Conservation (phyloP, 768 basidiomycete species). For the Jaapia argillacea region DNA sequence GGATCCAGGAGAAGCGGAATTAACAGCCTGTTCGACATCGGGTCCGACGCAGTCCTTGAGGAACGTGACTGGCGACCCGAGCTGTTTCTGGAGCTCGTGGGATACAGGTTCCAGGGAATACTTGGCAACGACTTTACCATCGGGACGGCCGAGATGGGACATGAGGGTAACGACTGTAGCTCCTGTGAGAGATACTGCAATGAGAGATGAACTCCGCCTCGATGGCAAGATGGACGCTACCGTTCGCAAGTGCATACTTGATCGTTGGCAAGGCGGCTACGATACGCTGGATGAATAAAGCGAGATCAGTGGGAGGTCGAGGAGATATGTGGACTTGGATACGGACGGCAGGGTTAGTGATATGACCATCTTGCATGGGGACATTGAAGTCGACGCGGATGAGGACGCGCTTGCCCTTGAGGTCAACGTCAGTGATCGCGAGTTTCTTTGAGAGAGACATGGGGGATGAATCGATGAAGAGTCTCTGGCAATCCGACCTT, state of each 20-base stretch:
- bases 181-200: conserved; percentile 29
- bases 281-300: conserved; percentile 59
- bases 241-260: conserved; percentile 82
- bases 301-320: too few relatives aligned
- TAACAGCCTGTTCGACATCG: conserved; percentile 73
- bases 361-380: conserved; percentile 80
- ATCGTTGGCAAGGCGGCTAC: conserved; percentile 95
- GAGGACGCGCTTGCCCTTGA: conserved; percentile 82
- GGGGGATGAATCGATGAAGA: conserved; percentile 16
- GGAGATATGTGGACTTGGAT: conserved; percentile 5
- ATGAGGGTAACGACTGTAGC: conserved; percentile 83
- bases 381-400: conserved; percentile 97
- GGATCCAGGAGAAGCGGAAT: conserved; percentile 52
- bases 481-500: too few relatives aligned
- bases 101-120: conserved; percentile 89
- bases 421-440: conserved; percentile 81
- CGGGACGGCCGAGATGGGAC: conserved; percentile 97
- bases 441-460: conserved; percentile 97
- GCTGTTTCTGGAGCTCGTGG: conserved; percentile 63
- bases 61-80: conserved; percentile 71
- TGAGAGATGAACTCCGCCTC: conserved; percentile 4
- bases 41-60: conserved; percentile 78
- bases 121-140: conserved; percentile 82
- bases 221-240: conserved; percentile 24
- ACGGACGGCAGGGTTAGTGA: conserved; percentile 94